These are phyloP conservation scores for Entomophthora muscae DNA, from an alignment of 371 early-diverging fungal genomes.

Conservation along the genomic window DNA sequence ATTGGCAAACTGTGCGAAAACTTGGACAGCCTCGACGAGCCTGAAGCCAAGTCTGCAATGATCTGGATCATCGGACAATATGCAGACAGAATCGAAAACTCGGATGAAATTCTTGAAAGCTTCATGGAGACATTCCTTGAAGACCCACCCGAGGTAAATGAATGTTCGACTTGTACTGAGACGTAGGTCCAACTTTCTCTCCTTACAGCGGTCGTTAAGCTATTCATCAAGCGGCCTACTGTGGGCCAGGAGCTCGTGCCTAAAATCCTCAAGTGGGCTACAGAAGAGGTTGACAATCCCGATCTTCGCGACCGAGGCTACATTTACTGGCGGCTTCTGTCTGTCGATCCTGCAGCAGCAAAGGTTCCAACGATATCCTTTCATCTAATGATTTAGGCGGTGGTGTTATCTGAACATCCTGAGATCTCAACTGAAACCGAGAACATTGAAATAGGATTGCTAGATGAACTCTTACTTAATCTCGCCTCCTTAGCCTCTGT, in stretches of 20 bases:
- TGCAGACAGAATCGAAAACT: conserved; percentile 77
- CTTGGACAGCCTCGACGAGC: conserved; percentile 74
- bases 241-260: conserved; percentile 79
- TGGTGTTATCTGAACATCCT: conserved; percentile 78
- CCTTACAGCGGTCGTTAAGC: conserved; percentile 85
- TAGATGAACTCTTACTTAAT: conserved; percentile 75
- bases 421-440: conserved; percentile 72
- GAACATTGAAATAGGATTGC: conserved; percentile 53
- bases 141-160: conserved; percentile 39
- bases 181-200: conserved; percentile 74
- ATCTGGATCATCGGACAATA: conserved; percentile 97
- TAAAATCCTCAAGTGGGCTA: conserved; percentile 77
- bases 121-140: conserved; percentile 57
- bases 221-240: conserved; percentile 80
- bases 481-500: conserved; percentile 81
- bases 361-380: conserved; percentile 22
- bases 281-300: conserved; percentile 85
- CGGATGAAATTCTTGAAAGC: conserved; percentile 55
- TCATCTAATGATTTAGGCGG: conserved; percentile 19
- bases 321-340: conserved; percentile 92
- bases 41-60: conserved; percentile 81
- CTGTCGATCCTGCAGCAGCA: conserved; percentile 66
- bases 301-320: conserved; percentile 94
- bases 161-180: neutral
- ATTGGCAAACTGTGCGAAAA: conserved; percentile 77